A percentile compares a stretch with the other conserved stretches of the same genome.
Evolutionary conservation across 2,329 filamentous ascomycete genomes (phyloP).

Genomic region (Fusarium continuum): DNA sequence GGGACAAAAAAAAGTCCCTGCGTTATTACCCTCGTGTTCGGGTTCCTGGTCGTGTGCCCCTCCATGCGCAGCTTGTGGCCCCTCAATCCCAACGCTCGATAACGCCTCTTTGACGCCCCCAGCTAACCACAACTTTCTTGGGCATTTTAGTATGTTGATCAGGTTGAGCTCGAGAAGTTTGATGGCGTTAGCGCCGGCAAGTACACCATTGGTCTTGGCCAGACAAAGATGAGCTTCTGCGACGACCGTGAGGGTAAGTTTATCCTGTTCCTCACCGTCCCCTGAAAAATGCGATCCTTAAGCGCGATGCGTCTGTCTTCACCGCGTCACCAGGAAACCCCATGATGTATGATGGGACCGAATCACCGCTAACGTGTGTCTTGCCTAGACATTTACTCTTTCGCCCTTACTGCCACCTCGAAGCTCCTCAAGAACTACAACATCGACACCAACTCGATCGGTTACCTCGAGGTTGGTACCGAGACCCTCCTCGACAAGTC

Average conservation of each 20-base stretch:
- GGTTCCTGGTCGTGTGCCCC: slow-evolving; percentile 41
- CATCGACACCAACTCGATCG: slow-evolving; percentile 80
- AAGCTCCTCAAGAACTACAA: slow-evolving; percentile 85
- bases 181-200: slow-evolving; percentile 84
- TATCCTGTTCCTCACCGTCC: slow-evolving; percentile 23
- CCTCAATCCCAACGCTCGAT: slow-evolving; percentile 34
- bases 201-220: slow-evolving; percentile 90
- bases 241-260: slow-evolving; percentile 82
- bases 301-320: slow-evolving; percentile 17
- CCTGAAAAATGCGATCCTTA: slow-evolving; percentile 5
- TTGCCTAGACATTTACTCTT: slow-evolving; percentile 81
- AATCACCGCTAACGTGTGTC: slow-evolving; percentile 23
- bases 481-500: slow-evolving; percentile 90
- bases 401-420: slow-evolving; percentile 80
- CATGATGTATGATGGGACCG: slow-evolving; percentile 12
- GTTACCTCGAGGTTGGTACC: slow-evolving; percentile 84
- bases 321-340: neutral
- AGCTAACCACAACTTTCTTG: slow-evolving; percentile 40
- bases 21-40: slow-evolving; percentile 27
- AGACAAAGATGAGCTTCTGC: slow-evolving; percentile 93
- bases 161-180: slow-evolving; percentile 84
- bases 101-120: slow-evolving; percentile 31
- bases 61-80: slow-evolving; percentile 35
- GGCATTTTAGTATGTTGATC: slow-evolving; percentile 78
- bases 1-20: slow-evolving; percentile 35